Conservation (phyloP, 192 early-diverging fungal genomes). For the Backusella sp. region DNA sequence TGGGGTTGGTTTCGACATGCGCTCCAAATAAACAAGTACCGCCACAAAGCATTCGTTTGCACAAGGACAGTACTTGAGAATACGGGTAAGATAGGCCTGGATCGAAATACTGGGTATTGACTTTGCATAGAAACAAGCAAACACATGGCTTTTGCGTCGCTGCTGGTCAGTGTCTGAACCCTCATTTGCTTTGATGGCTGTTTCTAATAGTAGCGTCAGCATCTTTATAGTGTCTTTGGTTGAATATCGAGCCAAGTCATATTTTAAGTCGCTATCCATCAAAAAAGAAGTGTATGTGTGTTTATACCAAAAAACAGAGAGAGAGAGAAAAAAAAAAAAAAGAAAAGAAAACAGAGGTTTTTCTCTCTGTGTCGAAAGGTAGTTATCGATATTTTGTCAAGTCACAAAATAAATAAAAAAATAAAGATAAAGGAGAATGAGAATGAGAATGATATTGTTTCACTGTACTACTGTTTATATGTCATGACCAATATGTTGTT, state of each 20-base stretch:
- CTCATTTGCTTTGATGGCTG: slow-evolving; percentile 59
- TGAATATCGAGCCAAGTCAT: slow-evolving; percentile 52
- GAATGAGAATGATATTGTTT: no score
- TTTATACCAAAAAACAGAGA: background rate
- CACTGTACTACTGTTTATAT: no score
- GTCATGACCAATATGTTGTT: no score
- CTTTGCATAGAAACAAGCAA: slow-evolving; percentile 87
- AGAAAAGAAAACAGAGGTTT: background rate
- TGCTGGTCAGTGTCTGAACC: slow-evolving; percentile 85
- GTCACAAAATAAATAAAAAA: no score
- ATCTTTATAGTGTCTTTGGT: slow-evolving; percentile 56
- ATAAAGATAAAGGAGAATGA: no score
- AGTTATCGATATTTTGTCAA: no score
- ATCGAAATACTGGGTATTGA: slow-evolving; percentile 90
- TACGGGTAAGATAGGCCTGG: slow-evolving; percentile 79
- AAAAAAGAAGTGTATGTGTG: background rate
- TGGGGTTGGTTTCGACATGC: slow-evolving; percentile 67
- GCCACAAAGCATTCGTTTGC: slow-evolving; percentile 88
- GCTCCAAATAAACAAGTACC: slow-evolving; percentile 87
- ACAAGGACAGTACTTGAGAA: slow-evolving; percentile 93
- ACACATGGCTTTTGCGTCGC: slow-evolving; percentile 66
- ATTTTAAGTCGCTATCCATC: background rate
- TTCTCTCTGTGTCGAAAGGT: no score
- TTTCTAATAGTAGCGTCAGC: slow-evolving; percentile 55
- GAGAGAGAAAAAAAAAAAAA: background rate